These are phyloP conservation scores for Chimonanthus salicifolius DNA, from an alignment of 164 flowering plant genomes.

Conservation along the genomic window DNA sequence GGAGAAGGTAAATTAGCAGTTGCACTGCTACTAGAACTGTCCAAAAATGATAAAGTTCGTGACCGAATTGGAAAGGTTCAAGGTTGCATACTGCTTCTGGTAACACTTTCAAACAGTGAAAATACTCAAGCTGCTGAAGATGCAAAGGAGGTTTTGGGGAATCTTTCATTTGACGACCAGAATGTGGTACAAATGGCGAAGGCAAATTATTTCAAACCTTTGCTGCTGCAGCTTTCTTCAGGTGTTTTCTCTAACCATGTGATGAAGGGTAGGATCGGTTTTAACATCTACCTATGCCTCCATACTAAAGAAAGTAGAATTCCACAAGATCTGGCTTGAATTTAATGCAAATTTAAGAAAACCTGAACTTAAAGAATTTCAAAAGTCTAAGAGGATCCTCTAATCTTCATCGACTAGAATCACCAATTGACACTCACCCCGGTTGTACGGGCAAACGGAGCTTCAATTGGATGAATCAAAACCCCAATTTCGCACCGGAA, in stretches of 20 bases:
- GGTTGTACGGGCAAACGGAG: too few relatives aligned
- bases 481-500: too few relatives aligned
- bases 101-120: conserved; percentile 43
- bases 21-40: conserved; percentile 51
- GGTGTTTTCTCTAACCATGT: conserved; percentile 30
- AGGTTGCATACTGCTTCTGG: conserved; percentile 65
- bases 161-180: conserved; percentile 52
- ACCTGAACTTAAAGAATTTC: too few relatives aligned
- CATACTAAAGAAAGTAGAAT: too few relatives aligned
- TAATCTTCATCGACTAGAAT: too few relatives aligned
- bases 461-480: too few relatives aligned
- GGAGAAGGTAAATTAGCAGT: conserved; percentile 58
- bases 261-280: background rate
- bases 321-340: too few relatives aligned
- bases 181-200: conserved; percentile 67
- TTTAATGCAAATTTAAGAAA: too few relatives aligned
- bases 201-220: conserved; percentile 58
- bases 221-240: conserved; percentile 51
- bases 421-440: too few relatives aligned
- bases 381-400: too few relatives aligned
- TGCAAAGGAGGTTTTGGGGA: conserved; percentile 49
- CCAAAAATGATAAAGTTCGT: conserved; percentile 27
- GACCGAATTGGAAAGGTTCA: conserved; percentile 48
- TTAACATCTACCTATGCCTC: too few relatives aligned
- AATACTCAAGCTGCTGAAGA: conserved; percentile 46